Evolutionary conservation across 2,329 filamentous ascomycete genomes (phyloP).

Genomic region (Phaeosphaeria sp.): DNA sequence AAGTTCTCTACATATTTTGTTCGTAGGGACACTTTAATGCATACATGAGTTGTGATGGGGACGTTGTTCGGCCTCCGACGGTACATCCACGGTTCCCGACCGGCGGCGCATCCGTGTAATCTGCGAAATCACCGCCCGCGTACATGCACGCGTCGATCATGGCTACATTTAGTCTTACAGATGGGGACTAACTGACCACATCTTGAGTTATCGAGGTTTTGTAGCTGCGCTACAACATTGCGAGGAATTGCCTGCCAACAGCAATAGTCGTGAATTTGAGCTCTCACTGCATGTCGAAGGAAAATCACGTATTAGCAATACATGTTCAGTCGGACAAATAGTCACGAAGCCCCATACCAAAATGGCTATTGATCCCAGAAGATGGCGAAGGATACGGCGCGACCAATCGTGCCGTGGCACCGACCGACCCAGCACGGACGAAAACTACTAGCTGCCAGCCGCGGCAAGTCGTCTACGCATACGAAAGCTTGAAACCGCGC

Average conservation of each 20-base stretch:
- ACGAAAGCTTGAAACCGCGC: slow-evolving; percentile 15
- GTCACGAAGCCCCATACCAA: not conserved
- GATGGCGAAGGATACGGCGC: not conserved
- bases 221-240: not conserved
- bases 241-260: not conserved
- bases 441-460: not conserved
- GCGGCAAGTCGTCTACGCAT: slow-evolving; percentile 3
- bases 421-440: slow-evolving; percentile 1
- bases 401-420: slow-evolving; percentile 7
- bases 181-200: not conserved
- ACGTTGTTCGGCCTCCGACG: not conserved
- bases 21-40: not conserved
- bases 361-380: not conserved
- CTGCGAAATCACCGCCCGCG: not conserved
- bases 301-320: too few species aligned
- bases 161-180: not conserved
- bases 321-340: not conserved
- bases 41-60: not conserved
- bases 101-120: not conserved
- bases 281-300: not conserved
- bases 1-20: too few species aligned
- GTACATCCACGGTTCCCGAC: not conserved
- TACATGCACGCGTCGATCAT: not conserved
- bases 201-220: not conserved
- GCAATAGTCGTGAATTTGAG: not conserved